Conservation (phyloP, 805 yeast species). For the Schwanniomyces sp. region DNA sequence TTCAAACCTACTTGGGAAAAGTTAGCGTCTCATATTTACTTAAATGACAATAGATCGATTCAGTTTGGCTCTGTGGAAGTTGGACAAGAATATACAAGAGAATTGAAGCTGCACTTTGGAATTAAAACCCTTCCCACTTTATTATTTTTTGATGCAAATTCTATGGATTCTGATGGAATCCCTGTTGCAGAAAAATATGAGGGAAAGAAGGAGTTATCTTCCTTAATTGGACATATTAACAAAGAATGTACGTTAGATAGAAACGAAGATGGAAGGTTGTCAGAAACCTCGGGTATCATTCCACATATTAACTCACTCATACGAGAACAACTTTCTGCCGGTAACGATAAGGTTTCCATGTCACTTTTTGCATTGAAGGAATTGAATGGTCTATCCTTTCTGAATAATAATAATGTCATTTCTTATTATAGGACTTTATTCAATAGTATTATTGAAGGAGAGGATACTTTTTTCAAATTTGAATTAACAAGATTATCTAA, state of each 20-base stretch:
- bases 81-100: slow-evolving; percentile 44
- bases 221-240: slow-evolving; percentile 27
- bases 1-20: slow-evolving; percentile 51
- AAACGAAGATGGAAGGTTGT: slow-evolving; percentile 30
- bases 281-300: slow-evolving; percentile 31
- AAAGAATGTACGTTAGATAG: slow-evolving; percentile 26
- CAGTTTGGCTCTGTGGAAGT: slow-evolving; percentile 42
- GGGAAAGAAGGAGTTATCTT: slow-evolving; percentile 20
- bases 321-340: neutral
- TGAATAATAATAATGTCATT: slow-evolving; percentile 20
- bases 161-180: slow-evolving; percentile 18
- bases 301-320: slow-evolving; percentile 16
- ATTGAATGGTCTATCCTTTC: slow-evolving; percentile 3
- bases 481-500: slow-evolving; percentile 49
- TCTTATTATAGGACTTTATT: slow-evolving; percentile 52
- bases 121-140: slow-evolving; percentile 55
- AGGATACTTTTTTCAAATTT: slow-evolving; percentile 37
- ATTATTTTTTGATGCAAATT: slow-evolving; percentile 41
- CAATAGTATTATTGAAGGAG: slow-evolving; percentile 45
- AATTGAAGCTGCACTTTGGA: slow-evolving; percentile 39
- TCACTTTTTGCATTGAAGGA: slow-evolving; percentile 11
- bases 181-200: slow-evolving; percentile 25
- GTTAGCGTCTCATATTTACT: slow-evolving; percentile 48
- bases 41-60: slow-evolving; percentile 40
- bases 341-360: neutral